Evolutionary conservation across 1,139 yeast genomes (phyloP), one percentile per base, ranked within the genome.

Genomic region (Magnusiomyces clavatus): DNA sequence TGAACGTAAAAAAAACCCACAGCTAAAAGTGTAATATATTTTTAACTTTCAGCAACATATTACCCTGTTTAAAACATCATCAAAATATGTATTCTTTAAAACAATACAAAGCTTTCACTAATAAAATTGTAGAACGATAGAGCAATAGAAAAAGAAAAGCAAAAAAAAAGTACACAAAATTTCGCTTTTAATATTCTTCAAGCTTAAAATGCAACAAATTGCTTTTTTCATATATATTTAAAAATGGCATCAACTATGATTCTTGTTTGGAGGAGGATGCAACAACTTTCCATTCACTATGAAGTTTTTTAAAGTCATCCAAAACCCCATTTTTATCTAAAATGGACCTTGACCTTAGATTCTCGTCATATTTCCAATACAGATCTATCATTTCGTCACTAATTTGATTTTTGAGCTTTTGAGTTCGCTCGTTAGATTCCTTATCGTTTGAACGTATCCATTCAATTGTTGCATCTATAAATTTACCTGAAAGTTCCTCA

Each of bases 41-140:
- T 37, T 86, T 86, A 52, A 80, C 83, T 49, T 75, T 75, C 56
- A 86, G 68, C 55, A 80, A 72, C n/a, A 57, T 87, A 67, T 54
- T 94, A 76, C 4, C 84, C 77, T 60, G 79, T 77, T 68, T 88
- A 96, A 61, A 87, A 85, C 48, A 81, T 67, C 53, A 82, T 24
- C 31, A 4, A n/a, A n/a, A 4, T 24, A 24, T 24, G 8, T 24
- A 24, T 24, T 24, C 31, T 24, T 24, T 24, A 24, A 4, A 24
- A 24, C 31, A 24, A 24, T 24, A 24, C 31, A 24, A 24, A 4
- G 31, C 31, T 8, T n/a, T n/a, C n/a, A n/a, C n/a, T n/a, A n/a
- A 24, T 24, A 24, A 5, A 24, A 24, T 24, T 24, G 8, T 8
- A 24, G 8, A 24, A 8, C 4, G 31, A 24, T 24, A 24, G n/a